Evolutionary conservation across 2,329 filamentous ascomycete species (phyloP), one percentile per base, ranked within the genome.

Genomic region (Trichophyton simii): DNA sequence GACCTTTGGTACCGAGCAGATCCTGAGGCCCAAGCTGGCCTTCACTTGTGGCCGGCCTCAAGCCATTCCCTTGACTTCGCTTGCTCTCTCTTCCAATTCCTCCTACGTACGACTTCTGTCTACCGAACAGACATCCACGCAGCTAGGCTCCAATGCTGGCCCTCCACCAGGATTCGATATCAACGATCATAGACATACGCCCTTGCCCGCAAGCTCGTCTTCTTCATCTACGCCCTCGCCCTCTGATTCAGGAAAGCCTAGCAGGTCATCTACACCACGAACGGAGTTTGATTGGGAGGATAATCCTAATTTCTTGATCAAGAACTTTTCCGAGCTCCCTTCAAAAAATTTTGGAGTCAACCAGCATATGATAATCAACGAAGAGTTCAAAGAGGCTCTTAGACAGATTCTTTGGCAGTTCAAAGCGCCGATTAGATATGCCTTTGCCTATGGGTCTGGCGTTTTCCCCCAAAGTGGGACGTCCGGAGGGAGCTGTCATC

Each of bases 391-490:
- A 71, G 88, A 96, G 73, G 87, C 87, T 11, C 76, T 99, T 68
- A 85, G 91, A 60, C 84, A 91, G 68, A 88, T 97, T 65, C 79
- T 96, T 22, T 94, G 91, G 83, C 84, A 95, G 69, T 97, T 99
- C 74, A 82, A 87, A 59, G 92, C 94, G 0, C 92, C 94, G 0
- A 95, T 99, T 66, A 85, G 91, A 61, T 97, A 97, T 77, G 92
- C 91, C 13, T 96, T 99, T 73, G 94, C 94, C 1, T 99, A 99
- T 71, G 94, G 94, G 22, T 97, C 92, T 4, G 94, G 94, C 3
- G 94, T 99, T 8, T 99, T 99, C 70, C 86, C 91, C 0, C 94
- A 99, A 72, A 77, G 78, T 57, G 72, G 73, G 48, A 73, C 77
- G 52, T 66, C 68, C 3, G 67, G 69, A 42, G 77, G 70, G 25